Base-by-base conservation (phyloP, 2,329 filamentous ascomycete species). In the Cladosporium sp. region DNA sequence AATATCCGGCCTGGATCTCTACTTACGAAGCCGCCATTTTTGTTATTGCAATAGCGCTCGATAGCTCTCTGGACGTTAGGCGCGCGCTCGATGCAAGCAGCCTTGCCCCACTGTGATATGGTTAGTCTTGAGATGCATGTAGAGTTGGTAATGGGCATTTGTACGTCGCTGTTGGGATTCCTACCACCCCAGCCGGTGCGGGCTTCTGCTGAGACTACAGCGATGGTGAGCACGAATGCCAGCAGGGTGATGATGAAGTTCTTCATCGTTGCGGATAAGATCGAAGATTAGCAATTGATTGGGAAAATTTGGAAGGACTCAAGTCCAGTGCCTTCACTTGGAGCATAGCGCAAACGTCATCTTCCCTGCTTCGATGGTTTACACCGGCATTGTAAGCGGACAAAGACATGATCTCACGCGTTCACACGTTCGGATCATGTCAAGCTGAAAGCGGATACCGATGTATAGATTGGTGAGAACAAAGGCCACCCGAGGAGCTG, bases 11-110 rank as follows among this genome's bases (percentile, higher is more conserved):
- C 28, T 10, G 9, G 8, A 9, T 9, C 12, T 32, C 8, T 4
- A 32, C 28, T 32, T 32, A 32, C 28, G 36, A 39, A 39, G 36
- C 36, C 36, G 15, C 36, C 15, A 9, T 39, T 32, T 9, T 10
- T 39, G 36, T 19, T 39, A 15, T 39, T 19, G 12, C 52, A 55
- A 20, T 55, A 55, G 28, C 10, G 20, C 22, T 55, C 52, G 19
- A 55, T 55, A 15, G 52, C 40, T 13, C 24, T 35, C 22, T 55
- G 52, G 17, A 55, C 52, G 7, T 55, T 55, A 5, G 52, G 52
- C n/a, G 40, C 40, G 19, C 40, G 40, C 34, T 47, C 25, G 32
- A 45, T 36, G 52, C 52, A 55, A 32, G 52, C 52, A 28, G n/a
- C 40, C 28, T 36, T 45, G 8, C 52, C 52, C 52, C 52, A 55